Conservation (phyloP, 1,284 basidiomycete genomes). For the Leccinum colubrinum region DNA sequence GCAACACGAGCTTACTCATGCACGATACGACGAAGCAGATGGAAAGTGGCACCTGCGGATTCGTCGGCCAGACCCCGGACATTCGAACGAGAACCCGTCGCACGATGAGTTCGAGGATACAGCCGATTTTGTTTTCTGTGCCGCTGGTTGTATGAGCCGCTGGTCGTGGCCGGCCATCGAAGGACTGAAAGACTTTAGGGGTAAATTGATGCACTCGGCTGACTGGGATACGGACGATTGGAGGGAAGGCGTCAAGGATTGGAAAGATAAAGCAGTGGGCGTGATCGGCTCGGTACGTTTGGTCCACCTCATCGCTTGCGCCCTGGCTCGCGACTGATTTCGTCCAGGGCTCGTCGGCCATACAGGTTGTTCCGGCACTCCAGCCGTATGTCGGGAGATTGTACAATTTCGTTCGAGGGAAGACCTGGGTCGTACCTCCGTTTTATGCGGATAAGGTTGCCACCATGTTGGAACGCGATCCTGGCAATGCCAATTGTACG, state of each 20-base stretch:
- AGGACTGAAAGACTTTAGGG: conserved; percentile 51
- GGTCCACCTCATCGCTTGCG: neutral
- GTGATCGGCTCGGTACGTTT: conserved; percentile 56
- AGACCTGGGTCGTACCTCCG: conserved; percentile 57
- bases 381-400: conserved; percentile 52
- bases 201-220: conserved; percentile 54
- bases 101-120: conserved; percentile 48
- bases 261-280: conserved; percentile 55
- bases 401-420: conserved; percentile 58
- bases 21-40: conserved; percentile 46
- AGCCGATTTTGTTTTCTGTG: conserved; percentile 53
- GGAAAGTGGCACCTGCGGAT: conserved; percentile 57
- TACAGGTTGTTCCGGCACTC: conserved; percentile 61
- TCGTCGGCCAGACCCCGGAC: conserved; percentile 31
- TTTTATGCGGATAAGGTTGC: conserved; percentile 44
- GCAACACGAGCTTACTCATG: conserved; percentile 49
- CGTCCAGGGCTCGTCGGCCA: conserved; percentile 57
- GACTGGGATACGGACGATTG: conserved; percentile 49
- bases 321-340: neutral
- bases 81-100: conserved; percentile 15
- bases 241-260: conserved; percentile 47
- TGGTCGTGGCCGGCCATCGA: conserved; percentile 62
- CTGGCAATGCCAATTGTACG: conserved; percentile 44
- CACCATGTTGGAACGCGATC: conserved; percentile 38
- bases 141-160: conserved; percentile 46